phyloP scores from a whole-genome alignment of 305 asterid genomes.

The Fraxinus dipetala region DNA sequence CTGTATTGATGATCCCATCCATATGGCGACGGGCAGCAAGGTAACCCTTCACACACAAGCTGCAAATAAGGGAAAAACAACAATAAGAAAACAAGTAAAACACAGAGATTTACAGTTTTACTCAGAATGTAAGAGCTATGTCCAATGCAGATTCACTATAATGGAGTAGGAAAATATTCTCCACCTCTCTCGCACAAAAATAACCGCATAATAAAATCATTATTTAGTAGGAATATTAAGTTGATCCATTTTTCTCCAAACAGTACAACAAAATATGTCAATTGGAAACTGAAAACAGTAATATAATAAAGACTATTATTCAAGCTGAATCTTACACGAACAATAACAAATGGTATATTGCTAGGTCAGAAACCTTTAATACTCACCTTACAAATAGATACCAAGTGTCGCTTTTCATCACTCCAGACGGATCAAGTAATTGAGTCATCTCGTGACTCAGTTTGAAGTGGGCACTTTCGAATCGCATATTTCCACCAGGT shows the following conservation, averaged over 20 bases:
- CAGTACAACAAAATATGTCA: background rate
- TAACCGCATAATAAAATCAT: background rate
- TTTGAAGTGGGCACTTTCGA: constrained; percentile 96
- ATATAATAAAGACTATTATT: background rate
- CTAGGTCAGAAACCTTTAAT: background rate
- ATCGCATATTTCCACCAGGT: constrained; percentile 97
- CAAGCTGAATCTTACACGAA: background rate
- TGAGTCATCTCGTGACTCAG: constrained; percentile 99
- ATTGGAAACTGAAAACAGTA: background rate
- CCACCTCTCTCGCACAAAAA: background rate
- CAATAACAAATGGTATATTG: background rate
- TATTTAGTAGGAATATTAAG: background rate
- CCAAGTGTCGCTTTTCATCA: constrained; percentile 97
- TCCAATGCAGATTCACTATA: background rate
- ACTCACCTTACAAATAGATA: constrained; percentile 76
- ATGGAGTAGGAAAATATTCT: background rate
- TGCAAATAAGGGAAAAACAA: constrained; percentile 30
- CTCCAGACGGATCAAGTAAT: constrained; percentile 89
- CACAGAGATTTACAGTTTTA: background rate
- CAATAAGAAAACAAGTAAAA: background rate
- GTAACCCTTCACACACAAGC: constrained; percentile 96
- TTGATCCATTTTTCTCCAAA: background rate
- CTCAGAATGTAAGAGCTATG: background rate
- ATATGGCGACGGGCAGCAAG: constrained; percentile 90
- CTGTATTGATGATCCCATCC: constrained; percentile 88